A percentile compares a stretch with the other conserved stretches of the same genome.
Conservation (phyloP, 164 flowering plant species). For the Chimonanthus salicifolius region DNA sequence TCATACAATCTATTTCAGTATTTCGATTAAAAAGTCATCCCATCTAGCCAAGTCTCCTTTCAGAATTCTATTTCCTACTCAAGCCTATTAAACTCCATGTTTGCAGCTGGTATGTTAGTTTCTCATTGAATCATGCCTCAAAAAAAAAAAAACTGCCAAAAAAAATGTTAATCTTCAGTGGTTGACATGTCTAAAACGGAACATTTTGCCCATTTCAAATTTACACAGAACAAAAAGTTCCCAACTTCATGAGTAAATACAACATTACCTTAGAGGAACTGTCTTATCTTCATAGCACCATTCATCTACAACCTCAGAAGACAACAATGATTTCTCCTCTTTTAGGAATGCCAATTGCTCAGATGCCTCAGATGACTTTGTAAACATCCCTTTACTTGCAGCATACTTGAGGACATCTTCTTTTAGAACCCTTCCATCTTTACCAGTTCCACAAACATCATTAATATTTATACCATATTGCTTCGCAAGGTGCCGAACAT, state of each 20-base stretch:
- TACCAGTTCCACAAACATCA: slow-evolving; percentile 72
- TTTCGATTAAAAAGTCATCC: too few relatives aligned
- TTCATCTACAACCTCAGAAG: slow-evolving; percentile 10
- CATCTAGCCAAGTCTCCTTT: too few relatives aligned
- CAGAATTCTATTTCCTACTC: too few relatives aligned
- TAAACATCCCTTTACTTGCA: slow-evolving; percentile 30
- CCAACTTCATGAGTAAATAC: background rate
- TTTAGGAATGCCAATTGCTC: slow-evolving; percentile 13
- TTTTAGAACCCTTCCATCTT: slow-evolving; percentile 75
- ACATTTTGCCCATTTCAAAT: background rate
- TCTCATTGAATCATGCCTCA: background rate
- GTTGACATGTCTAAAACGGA: background rate
- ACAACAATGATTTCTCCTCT: slow-evolving; percentile 19
- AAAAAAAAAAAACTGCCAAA: background rate
- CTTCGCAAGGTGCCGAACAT: slow-evolving; percentile 76
- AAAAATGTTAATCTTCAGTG: background rate
- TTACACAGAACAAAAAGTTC: background rate
- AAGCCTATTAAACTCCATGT: background rate
- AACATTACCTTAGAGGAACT: slow-evolving; percentile 60
- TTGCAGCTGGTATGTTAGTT: background rate
- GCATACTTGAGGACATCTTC: slow-evolving; percentile 74
- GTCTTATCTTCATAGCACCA: slow-evolving; percentile 42
- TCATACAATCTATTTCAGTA: too few relatives aligned
- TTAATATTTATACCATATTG: slow-evolving; percentile 56
- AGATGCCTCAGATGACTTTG: slow-evolving; percentile 26